Base-by-base conservation (phyloP, 148 eudicot species). In the Nyssa sinensis region DNA sequence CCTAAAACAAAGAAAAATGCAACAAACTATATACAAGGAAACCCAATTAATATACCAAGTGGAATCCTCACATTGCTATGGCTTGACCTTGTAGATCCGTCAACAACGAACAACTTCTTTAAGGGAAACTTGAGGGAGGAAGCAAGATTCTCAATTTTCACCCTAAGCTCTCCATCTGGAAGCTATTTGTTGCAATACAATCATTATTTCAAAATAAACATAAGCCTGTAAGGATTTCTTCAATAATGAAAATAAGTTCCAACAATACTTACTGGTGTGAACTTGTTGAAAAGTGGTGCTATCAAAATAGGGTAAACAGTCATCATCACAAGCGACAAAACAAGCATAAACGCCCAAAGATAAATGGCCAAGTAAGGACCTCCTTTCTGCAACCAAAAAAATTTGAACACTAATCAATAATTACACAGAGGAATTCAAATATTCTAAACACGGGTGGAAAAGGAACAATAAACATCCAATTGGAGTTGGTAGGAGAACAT, bases 311-410 rank as follows among this genome's bases (percentile, higher is more conserved):
- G 99, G 75, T 91, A 96, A 34, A 96, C 24, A 47, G 98, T 96
- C 98, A 93, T 91, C 99, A 96, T 96, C 74, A 96, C 95, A 69
- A 96, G 85, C 59, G 98, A 86, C 27, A 96, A 71, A 67, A 81
- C 88, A 77, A 96, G 81, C 98, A 96, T 93, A 77, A 96, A 96
- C 41, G 87, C 98, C 99, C 99, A 96, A 60, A 96, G 94, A 81
- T 96, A 96, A 74, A 96, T 88, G 66, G 99, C 99, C 83, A 93
- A 81, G 85, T 93, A 96, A 1, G 99, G 99, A 76, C 99, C 99
- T 76, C 98, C 96, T 89, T 96, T 96, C 99, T 96, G 92, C 83
- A 91, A 37, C 34, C 76, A 83, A 32, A 74, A 57, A 72, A 64
- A 44, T 31, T 57, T 55, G 41, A 37, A 37, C 4, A 29, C 44